Conservation (phyloP, 768 basidiomycete species). For the Russula sp. region DNA sequence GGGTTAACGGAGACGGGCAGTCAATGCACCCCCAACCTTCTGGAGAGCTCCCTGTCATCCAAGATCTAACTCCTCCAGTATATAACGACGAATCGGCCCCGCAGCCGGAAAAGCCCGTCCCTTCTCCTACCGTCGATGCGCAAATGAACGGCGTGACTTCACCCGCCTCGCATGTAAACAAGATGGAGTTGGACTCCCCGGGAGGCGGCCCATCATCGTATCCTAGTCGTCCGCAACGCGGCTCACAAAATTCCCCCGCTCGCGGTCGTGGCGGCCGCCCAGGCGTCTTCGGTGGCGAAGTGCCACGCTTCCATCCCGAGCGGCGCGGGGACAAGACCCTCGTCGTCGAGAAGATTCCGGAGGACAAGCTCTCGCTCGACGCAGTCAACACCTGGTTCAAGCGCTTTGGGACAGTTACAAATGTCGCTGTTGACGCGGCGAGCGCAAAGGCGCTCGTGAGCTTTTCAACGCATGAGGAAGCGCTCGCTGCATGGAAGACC, state of each 20-base stretch:
- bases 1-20: slow-evolving; percentile 43
- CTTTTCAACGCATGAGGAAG: slow-evolving; percentile 77
- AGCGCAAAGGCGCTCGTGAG: slow-evolving; percentile 81
- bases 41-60: slow-evolving; percentile 78
- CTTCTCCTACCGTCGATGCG: neutral
- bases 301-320: slow-evolving; percentile 59
- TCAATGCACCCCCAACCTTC: slow-evolving; percentile 38
- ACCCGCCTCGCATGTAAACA: slow-evolving; percentile 9
- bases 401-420: slow-evolving; percentile 87
- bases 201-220: slow-evolving; percentile 32
- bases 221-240: slow-evolving; percentile 18
- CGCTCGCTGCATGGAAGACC: slow-evolving; percentile 83
- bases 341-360: slow-evolving; percentile 92
- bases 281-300: slow-evolving; percentile 60
- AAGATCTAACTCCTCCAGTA: slow-evolving; percentile 65
- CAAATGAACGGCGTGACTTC: slow-evolving; percentile 1
- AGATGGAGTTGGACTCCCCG: slow-evolving; percentile 29
- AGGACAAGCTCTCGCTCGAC: slow-evolving; percentile 70
- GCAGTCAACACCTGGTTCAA: slow-evolving; percentile 86
- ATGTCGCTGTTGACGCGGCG: slow-evolving; percentile 77
- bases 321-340: slow-evolving; percentile 72
- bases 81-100: slow-evolving; percentile 27
- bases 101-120: slow-evolving; percentile 6
- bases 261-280: slow-evolving; percentile 39
- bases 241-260: slow-evolving; percentile 10